Percentiles rank a stretch among this genome's conserved stretches.
phyloP scores from a whole-genome alignment of 2,329 filamentous ascomycete species.

The Colletotrichum incanum region DNA sequence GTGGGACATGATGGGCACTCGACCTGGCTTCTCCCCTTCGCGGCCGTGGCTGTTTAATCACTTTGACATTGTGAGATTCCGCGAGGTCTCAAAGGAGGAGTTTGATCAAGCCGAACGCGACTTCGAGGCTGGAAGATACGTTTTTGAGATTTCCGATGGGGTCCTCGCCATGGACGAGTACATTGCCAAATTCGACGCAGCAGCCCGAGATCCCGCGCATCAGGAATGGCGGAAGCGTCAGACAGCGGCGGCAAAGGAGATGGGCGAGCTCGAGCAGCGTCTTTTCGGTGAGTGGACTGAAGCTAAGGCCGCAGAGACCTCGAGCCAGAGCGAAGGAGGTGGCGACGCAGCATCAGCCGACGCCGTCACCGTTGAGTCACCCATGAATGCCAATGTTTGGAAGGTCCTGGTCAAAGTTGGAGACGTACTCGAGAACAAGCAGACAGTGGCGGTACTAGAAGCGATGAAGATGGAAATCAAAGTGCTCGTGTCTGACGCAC shows the following conservation, averaged over 20 bases:
- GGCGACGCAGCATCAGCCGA: slow-evolving; percentile 40
- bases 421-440: slow-evolving; percentile 57
- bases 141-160: slow-evolving; percentile 48
- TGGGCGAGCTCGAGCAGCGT: slow-evolving; percentile 47
- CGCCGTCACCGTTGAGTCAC: slow-evolving; percentile 55
- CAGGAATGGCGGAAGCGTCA: slow-evolving; percentile 45
- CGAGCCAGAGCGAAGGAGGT: slow-evolving; percentile 44
- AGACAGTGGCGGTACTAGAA: slow-evolving; percentile 64
- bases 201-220: slow-evolving; percentile 44
- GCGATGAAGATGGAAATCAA: slow-evolving; percentile 73
- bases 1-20: slow-evolving; percentile 54
- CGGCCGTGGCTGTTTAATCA: slow-evolving; percentile 56
- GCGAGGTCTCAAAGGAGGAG: slow-evolving; percentile 52
- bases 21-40: slow-evolving; percentile 49
- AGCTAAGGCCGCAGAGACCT: slow-evolving; percentile 27
- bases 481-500: slow-evolving; percentile 47
- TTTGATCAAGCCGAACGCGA: slow-evolving; percentile 49
- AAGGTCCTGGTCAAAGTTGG: slow-evolving; percentile 63
- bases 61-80: slow-evolving; percentile 54
- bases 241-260: slow-evolving; percentile 41
- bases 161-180: slow-evolving; percentile 52
- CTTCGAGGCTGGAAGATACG: slow-evolving; percentile 52
- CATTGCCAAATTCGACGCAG: slow-evolving; percentile 45
- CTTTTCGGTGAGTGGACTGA: slow-evolving; percentile 52
- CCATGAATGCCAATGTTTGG: slow-evolving; percentile 68